phyloP scores from a whole-genome alignment of 2,329 filamentous ascomycete species.

The Aspergillus sp. region DNA sequence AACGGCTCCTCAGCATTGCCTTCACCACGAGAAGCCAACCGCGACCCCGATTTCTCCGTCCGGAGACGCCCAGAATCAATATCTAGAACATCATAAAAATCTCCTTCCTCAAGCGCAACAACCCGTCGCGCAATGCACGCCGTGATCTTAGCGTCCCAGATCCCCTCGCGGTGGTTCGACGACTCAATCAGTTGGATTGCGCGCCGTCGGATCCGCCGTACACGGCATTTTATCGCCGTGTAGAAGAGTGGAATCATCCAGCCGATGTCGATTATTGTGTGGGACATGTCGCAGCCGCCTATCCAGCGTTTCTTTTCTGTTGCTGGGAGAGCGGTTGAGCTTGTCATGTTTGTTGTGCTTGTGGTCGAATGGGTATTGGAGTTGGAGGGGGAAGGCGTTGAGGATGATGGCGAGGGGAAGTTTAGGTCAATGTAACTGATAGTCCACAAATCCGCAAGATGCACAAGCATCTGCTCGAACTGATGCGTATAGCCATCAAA shows the following conservation, averaged over 20 bases:
- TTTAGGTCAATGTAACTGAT: background rate
- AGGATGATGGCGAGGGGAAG: background rate
- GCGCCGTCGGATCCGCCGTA: constrained; percentile 33
- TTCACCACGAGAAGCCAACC: background rate
- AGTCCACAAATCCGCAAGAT: constrained; percentile 17
- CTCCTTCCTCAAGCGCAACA: constrained; percentile 7
- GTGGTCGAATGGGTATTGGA: background rate
- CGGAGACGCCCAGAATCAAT: background rate
- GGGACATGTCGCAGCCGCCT: constrained; percentile 2
- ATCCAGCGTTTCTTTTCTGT: background rate
- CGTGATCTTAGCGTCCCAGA: constrained; percentile 10
- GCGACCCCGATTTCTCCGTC: background rate
- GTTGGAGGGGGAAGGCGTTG: background rate
- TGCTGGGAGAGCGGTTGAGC: background rate
- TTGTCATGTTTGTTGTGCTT: too few relatives aligned
- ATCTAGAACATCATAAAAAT: background rate
- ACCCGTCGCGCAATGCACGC: constrained; percentile 10
- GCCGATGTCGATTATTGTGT: constrained; percentile 35
- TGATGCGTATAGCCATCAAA: constrained; percentile 28
- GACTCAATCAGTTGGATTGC: constrained; percentile 22
- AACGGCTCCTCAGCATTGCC: background rate
- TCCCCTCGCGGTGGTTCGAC: constrained; percentile 13
- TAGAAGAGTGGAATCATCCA: constrained; percentile 39
- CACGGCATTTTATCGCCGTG: constrained; percentile 38
- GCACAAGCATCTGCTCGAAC: constrained; percentile 27